Evolutionary conservation across 129 eudicot genomes (phyloP).

Genomic region (Flaveria linearis): DNA sequence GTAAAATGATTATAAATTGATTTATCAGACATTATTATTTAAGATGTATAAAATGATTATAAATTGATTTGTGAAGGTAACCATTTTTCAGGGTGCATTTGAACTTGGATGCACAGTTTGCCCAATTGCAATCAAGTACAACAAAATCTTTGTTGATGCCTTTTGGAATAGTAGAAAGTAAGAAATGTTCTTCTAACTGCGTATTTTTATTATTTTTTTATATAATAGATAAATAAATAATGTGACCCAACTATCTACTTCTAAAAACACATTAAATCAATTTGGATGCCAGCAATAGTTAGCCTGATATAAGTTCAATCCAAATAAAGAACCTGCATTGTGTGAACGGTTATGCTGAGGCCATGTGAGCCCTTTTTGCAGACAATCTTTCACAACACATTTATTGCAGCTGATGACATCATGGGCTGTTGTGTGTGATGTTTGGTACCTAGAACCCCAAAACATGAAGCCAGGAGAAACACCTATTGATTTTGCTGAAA

Average conservation of each 20-base stretch:
- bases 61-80: not conserved
- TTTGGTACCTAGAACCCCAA: constrained; percentile 96
- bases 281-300: not conserved
- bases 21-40: not conserved
- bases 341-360: not conserved
- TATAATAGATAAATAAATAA: not conserved
- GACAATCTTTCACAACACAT: constrained; percentile 92
- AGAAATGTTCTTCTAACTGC: constrained; percentile 22
- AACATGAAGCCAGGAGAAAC: constrained; percentile 93
- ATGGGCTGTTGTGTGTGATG: constrained; percentile 99
- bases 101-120: constrained; percentile 94
- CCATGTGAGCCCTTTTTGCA: constrained; percentile 35
- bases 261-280: not conserved
- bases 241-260: not conserved
- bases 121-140: constrained; percentile 91
- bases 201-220: not conserved
- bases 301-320: not conserved
- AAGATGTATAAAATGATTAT: not conserved
- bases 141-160: constrained; percentile 98
- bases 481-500: constrained; percentile 91
- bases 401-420: constrained; percentile 97
- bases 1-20: not conserved
- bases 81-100: constrained; percentile 71
- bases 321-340: not conserved
- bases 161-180: constrained; percentile 97